These are phyloP conservation scores for Colletotrichum godetiae DNA, from an alignment of 2,329 filamentous ascomycete genomes.

Conservation along the genomic window DNA sequence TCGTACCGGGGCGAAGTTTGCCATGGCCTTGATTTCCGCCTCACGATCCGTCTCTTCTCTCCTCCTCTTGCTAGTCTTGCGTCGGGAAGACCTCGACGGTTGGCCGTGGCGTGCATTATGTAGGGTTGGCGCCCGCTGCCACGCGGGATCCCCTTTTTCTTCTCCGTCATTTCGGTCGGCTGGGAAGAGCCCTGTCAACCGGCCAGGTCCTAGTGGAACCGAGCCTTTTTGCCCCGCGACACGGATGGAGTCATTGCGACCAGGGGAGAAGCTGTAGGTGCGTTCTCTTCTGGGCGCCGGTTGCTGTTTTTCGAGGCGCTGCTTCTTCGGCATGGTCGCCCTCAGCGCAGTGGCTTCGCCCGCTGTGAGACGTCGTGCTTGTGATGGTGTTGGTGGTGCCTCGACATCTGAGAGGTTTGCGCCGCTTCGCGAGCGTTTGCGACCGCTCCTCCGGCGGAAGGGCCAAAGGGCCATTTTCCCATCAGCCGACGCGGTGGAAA, in stretches of 20 bases:
- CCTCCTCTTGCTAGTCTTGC: constrained; percentile 81
- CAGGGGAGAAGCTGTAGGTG: constrained; percentile 72
- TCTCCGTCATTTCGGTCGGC: constrained; percentile 35
- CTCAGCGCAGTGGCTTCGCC: constrained; percentile 41
- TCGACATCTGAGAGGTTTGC: constrained; percentile 66
- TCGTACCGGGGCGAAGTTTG: constrained; percentile 73
- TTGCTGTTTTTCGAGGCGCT: constrained; percentile 54
- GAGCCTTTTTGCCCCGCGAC: constrained; percentile 43
- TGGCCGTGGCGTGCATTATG: constrained; percentile 69
- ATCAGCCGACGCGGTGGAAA: background rate
- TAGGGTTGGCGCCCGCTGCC: constrained; percentile 59
- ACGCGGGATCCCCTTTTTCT: constrained; percentile 38
- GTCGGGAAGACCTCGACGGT: constrained; percentile 63
- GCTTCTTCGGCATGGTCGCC: constrained; percentile 49
- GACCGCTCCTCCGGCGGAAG: constrained; percentile 80
- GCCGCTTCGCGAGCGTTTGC: constrained; percentile 65
- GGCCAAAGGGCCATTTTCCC: constrained; percentile 82
- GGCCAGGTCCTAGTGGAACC: constrained; percentile 31
- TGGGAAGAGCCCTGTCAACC: constrained; percentile 34
- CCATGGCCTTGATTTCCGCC: constrained; percentile 90
- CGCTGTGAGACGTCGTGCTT: constrained; percentile 45
- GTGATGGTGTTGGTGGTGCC: constrained; percentile 47
- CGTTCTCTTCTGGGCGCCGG: constrained; percentile 60
- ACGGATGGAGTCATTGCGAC: constrained; percentile 65
- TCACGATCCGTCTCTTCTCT: constrained; percentile 82